Base-by-base conservation (phyloP, 305 asterid species). In the Fraxinus nigra region DNA sequence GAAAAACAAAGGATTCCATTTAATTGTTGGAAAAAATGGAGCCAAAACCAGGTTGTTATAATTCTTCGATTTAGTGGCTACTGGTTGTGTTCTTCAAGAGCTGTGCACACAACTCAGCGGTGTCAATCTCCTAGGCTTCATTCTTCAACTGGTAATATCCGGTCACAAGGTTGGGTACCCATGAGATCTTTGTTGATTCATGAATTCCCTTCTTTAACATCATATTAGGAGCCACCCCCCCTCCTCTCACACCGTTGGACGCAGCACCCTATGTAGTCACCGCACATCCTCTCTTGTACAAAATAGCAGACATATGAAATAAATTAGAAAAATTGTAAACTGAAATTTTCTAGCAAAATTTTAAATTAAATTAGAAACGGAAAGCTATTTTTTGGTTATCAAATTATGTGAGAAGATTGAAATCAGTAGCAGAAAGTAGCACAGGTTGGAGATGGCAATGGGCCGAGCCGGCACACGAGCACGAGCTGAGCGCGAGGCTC, bases 61-160 rank as follows among this genome's bases (percentile, higher is more conserved):
- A 24, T 22, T 65, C 33, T 59, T 35, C 20, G 38, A 8, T 37
- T 82, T 81, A 83, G 22, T 84, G 65, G 18, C 77, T 80, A 16
- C 40, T 63, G 82, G 0, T 76, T 79, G 34, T 32, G 34, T 32
- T 32, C 34, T 32, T 32, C 34, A 91, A 37, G 30, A 92, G 90
- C 84, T 85, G 69, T 74, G 48, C 84, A 30, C 98, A 87, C 75
- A 94, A 76, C 85, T 93, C 97, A 0, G 87, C 97, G 16, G 94
- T 90, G 78, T 93, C 98, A 30, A 89, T 46, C 59, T 89, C 93
- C 40, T 87, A 79, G 18, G 32, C 84, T 77, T 84, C 86, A 38
- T 80, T 86, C 84, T 93, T 94, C 0, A 97, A 95, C 18, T 93
- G 79, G 89, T 93, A 93, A 75, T 85, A 88, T 0, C 98, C 97